Percentiles rank a stretch among this genome's conserved stretches.
phyloP scores from a whole-genome alignment of 106 monocot genomes.

The Triglochin maritima region DNA sequence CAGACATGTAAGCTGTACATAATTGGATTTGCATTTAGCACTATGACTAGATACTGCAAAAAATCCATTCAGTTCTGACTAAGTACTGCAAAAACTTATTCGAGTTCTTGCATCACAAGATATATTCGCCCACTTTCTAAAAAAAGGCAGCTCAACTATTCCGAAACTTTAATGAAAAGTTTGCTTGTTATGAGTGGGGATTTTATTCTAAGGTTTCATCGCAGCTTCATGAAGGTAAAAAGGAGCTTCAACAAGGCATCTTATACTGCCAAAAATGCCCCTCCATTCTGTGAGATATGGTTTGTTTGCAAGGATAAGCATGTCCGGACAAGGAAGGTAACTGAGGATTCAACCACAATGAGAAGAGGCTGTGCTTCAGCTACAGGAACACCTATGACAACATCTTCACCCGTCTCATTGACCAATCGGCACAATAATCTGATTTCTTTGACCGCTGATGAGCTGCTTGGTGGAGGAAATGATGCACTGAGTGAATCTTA shows the following conservation, averaged over 20 bases:
- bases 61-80: not conserved
- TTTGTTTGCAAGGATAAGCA: constrained; percentile 58
- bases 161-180: not conserved
- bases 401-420: not conserved
- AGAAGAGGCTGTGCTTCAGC: constrained; percentile 5
- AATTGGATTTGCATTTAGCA: not conserved
- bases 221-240: constrained; percentile 57
- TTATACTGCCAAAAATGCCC: constrained; percentile 43
- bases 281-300: constrained; percentile 70
- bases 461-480: constrained; percentile 4
- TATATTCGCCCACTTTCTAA: not conserved
- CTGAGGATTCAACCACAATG: not conserved
- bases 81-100: not conserved
- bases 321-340: constrained; percentile 52
- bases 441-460: not conserved
- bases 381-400: constrained; percentile 8
- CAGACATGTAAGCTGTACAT: constrained; percentile 41
- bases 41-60: not conserved
- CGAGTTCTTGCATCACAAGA: not conserved
- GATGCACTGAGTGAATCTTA: not conserved
- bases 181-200: too few species aligned
- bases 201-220: constrained; percentile 3
- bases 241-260: constrained; percentile 22
- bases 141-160: not conserved
- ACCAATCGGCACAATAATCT: not conserved